These are phyloP conservation scores for Fusarium sp. DNA, from an alignment of 2,329 filamentous ascomycete genomes.

Conservation along the genomic window DNA sequence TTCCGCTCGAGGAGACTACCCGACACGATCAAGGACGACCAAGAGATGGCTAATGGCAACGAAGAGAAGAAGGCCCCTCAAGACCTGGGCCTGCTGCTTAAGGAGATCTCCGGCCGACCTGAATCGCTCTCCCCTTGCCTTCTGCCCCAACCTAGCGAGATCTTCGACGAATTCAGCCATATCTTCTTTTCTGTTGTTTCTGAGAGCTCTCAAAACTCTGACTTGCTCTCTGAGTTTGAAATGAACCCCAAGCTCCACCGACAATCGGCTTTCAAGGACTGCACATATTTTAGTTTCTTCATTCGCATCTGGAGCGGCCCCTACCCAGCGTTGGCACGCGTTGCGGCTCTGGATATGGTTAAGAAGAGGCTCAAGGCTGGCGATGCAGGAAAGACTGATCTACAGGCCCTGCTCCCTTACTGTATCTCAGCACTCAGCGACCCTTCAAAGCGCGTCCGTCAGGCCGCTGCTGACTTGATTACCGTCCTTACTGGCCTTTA, in stretches of 20 bases:
- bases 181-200: constrained; percentile 70
- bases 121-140: constrained; percentile 67
- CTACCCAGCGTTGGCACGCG: constrained; percentile 77
- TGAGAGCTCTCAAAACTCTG: constrained; percentile 58
- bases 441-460: constrained; percentile 80
- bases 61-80: constrained; percentile 51
- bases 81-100: constrained; percentile 59
- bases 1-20: constrained; percentile 72
- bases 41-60: constrained; percentile 50
- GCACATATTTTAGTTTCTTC: constrained; percentile 83
- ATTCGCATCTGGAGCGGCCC: constrained; percentile 81
- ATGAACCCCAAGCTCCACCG: constrained; percentile 69
- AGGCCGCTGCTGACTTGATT: constrained; percentile 79
- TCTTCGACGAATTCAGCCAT: constrained; percentile 72
- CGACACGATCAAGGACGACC: constrained; percentile 66
- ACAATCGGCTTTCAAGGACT: constrained; percentile 69
- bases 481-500: constrained; percentile 69
- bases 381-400: constrained; percentile 70
- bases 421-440: constrained; percentile 82
- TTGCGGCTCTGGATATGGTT: constrained; percentile 77
- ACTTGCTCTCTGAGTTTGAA: constrained; percentile 67
- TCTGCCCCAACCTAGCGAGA: constrained; percentile 62
- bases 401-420: constrained; percentile 89
- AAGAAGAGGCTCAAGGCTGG: constrained; percentile 69
- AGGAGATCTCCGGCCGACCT: constrained; percentile 57